Base-by-base conservation (phyloP, 23 red algal genomes). In the Gracilaria domingensis region DNA sequence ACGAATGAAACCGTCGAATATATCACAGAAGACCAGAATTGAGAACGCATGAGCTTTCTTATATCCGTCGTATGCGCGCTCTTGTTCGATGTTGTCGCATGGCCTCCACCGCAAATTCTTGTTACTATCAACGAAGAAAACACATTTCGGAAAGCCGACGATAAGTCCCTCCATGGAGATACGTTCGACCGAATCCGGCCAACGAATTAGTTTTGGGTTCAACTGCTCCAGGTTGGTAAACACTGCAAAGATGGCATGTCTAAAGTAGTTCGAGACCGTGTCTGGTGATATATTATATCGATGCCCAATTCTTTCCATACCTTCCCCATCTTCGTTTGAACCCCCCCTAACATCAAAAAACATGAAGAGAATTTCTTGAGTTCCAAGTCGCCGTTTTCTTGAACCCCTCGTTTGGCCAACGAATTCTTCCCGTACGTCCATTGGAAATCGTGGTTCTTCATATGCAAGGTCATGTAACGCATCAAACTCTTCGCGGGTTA, bases 1-100 rank as follows among this genome's bases (percentile, higher is more conserved):
- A 4, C 72, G 30, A 13, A 88, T 78, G 42, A 88, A 88, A 8
- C 65, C 4, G 24, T 2, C 67, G 59, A 61, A 88, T 9, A 79
- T 23, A 32, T 77, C 84, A 42, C 24, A 77, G 51, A 77, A 88
- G 5, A 70, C 65, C 8, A 5, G 18, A 18, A 58, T 12, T 18
- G 4, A 58, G 7, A 16, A 51, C n/a, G n/a, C n/a, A n/a, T 45
- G 4, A 16, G 4, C 54, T 58, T 58, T 58, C 20, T 45, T 58
- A 16, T 58, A 58, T 4, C 42, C 42, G 11, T 45, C 42, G 11
- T 45, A 45, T 45, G 42, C 42, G 5, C 42, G 42, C 11, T 45
- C 54, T 58, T 58, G 54, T 12, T 6, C 20, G 16, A 4, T 4
- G 4, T 58, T 12, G 23, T 58, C 54, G 7, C 2, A 12, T 23